phyloP scores from a whole-genome alignment of 2,329 filamentous ascomycete genomes.

The Epichloe gansuensis region DNA sequence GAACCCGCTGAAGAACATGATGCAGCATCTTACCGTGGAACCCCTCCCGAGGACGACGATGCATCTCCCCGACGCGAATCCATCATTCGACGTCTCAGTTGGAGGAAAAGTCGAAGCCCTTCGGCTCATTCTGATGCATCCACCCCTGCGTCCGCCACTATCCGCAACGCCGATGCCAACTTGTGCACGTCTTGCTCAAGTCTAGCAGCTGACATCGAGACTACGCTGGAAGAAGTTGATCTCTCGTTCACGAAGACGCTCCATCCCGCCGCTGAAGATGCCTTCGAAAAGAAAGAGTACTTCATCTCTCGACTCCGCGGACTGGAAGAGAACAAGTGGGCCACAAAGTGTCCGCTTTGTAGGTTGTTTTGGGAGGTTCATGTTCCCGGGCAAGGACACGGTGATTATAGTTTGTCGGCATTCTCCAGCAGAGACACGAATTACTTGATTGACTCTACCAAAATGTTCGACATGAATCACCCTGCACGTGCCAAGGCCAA shows the following conservation, averaged over 20 bases:
- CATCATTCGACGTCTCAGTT: constrained; percentile 24
- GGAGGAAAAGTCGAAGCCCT: constrained; percentile 24
- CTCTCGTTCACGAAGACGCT: constrained; percentile 16
- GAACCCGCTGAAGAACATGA: constrained; percentile 25
- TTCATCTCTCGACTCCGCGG: constrained; percentile 16
- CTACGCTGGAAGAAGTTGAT: constrained; percentile 21
- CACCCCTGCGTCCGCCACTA: constrained; percentile 8
- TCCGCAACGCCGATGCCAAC: constrained; percentile 18
- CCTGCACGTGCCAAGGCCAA: constrained; percentile 16
- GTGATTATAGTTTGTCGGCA: constrained; percentile 20
- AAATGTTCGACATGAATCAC: constrained; percentile 21
- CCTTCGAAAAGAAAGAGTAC: constrained; percentile 21
- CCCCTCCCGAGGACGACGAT: constrained; percentile 16
- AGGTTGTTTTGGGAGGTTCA: constrained; percentile 22
- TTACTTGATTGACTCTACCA: constrained; percentile 20
- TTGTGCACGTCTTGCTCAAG: constrained; percentile 20
- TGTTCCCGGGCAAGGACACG: constrained; percentile 18
- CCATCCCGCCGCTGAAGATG: constrained; percentile 18
- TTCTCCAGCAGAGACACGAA: constrained; percentile 23
- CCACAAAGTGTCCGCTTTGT: constrained; percentile 23
- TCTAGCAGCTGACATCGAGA: constrained; percentile 22
- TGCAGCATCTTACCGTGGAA: constrained; percentile 26
- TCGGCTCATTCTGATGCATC: constrained; percentile 21
- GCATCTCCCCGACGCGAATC: constrained; percentile 17
- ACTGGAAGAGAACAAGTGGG: constrained; percentile 21